Evolutionary conservation across 1,284 basidiomycete genomes (phyloP).

Genomic region (Papiliotrema terrestris): DNA sequence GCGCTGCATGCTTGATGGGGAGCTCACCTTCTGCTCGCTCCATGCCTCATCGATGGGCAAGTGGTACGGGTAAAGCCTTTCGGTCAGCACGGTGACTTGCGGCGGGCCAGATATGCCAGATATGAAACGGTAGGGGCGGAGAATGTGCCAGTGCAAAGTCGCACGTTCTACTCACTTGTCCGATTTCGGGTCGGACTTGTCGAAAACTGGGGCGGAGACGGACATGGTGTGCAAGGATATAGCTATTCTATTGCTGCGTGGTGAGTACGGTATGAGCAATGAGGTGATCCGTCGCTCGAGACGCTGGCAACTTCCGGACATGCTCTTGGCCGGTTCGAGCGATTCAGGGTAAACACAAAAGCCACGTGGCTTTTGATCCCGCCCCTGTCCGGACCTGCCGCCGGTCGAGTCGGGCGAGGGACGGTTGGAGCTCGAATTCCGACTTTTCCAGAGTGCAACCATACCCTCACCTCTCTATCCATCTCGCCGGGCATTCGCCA

Average conservation of each 20-base stretch:
- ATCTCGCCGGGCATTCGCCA: too few relatives aligned
- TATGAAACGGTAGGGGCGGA: too few relatives aligned
- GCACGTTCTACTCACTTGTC: conserved; percentile 27
- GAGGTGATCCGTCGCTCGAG: neutral
- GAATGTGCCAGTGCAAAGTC: neutral
- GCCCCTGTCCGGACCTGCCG: neutral
- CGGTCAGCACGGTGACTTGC: neutral
- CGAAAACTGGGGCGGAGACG: conserved; percentile 38
- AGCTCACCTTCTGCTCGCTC: conserved; percentile 26
- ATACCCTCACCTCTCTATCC: neutral
- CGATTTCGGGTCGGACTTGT: conserved; percentile 42
- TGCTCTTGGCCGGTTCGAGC: neutral
- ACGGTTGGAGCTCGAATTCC: neutral
- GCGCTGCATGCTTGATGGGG: too few relatives aligned
- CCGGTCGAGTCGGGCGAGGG: neutral
- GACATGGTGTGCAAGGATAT: conserved; percentile 18
- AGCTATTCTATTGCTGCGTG: neutral
- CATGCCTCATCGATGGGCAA: conserved; percentile 39
- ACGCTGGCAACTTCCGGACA: neutral
- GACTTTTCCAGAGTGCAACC: neutral
- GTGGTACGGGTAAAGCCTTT: conserved; percentile 41
- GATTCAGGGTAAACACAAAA: neutral
- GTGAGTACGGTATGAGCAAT: neutral
- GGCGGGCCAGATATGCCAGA: too few relatives aligned
- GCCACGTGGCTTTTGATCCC: conserved; percentile 1